A percentile compares a stretch with the other conserved stretches of the same genome.
phyloP scores from a whole-genome alignment of 2,329 filamentous ascomycete species.

The Cordyceps fumosorosea region DNA sequence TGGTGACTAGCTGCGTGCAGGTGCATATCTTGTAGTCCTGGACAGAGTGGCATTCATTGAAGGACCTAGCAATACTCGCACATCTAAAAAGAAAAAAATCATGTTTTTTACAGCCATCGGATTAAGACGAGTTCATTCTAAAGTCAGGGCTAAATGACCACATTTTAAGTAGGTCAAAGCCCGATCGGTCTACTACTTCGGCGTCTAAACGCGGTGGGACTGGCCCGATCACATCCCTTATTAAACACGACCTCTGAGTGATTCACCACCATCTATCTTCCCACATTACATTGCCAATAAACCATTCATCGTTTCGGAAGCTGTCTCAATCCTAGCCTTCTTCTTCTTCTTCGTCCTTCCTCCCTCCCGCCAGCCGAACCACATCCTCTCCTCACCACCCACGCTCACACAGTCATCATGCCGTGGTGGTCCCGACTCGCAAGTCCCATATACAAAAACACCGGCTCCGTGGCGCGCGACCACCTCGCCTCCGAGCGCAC shows the following conservation, averaged over 20 bases:
- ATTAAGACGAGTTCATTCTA: too few species aligned
- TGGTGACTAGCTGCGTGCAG: too few species aligned
- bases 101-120: too few species aligned
- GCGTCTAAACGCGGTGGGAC: neutral
- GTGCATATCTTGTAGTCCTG: too few species aligned
- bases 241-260: neutral
- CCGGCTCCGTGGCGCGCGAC: neutral
- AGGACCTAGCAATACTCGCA: too few species aligned
- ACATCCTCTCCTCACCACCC: neutral
- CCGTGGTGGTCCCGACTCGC: neutral
- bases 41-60: too few species aligned
- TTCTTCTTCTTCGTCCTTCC: neutral
- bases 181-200: neutral
- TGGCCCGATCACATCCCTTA: neutral
- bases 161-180: neutral
- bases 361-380: neutral
- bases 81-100: too few species aligned
- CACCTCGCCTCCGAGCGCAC: slow-evolving; percentile 10
- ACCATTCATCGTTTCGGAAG: too few species aligned
- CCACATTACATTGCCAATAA: neutral
- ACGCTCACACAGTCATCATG: neutral
- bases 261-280: neutral
- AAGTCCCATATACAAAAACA: neutral
- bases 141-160: too few species aligned
- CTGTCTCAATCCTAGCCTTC: too few species aligned